phyloP scores from a whole-genome alignment of 108 stramenopile genomes.

The Stephanodiscus minutulus region DNA sequence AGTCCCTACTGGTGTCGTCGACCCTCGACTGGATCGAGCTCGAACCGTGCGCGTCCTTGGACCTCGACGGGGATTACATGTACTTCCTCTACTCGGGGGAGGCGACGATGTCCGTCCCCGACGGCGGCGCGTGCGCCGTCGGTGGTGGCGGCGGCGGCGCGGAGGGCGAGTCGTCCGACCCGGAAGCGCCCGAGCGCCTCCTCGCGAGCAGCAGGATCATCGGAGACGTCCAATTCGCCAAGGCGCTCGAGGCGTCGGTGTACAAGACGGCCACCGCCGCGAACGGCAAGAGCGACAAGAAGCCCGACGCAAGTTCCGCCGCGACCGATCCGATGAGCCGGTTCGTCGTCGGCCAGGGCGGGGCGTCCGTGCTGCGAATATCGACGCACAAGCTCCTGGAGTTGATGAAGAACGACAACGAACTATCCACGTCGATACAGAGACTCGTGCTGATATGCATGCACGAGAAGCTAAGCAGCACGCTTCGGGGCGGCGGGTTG shows the following conservation, averaged over 20 bases:
- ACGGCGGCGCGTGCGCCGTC: too few relatives aligned
- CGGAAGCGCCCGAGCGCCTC: background rate
- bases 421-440: slow-evolving; percentile 38
- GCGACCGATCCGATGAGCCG: background rate
- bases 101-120: background rate
- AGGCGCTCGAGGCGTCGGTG: slow-evolving; percentile 24
- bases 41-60: slow-evolving; percentile 16
- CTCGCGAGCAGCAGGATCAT: slow-evolving; percentile 33
- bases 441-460: slow-evolving; percentile 45
- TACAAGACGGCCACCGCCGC: background rate
- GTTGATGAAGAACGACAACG: slow-evolving; percentile 40
- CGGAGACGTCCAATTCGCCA: slow-evolving; percentile 40
- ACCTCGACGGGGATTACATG: slow-evolving; percentile 36
- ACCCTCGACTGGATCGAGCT: slow-evolving; percentile 40
- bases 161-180: background rate
- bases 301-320: background rate
- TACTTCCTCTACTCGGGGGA: slow-evolving; percentile 48
- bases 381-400: slow-evolving; percentile 37
- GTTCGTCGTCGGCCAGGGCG: slow-evolving; percentile 21
- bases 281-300: slow-evolving; percentile 1
- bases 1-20: slow-evolving; percentile 35
- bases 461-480: slow-evolving; percentile 38
- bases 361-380: slow-evolving; percentile 41
- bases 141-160: background rate
- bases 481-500: slow-evolving; percentile 14